Base-by-base conservation (phyloP, 371 early-diverging fungal genomes). In the Gilbertella persicaria region DNA sequence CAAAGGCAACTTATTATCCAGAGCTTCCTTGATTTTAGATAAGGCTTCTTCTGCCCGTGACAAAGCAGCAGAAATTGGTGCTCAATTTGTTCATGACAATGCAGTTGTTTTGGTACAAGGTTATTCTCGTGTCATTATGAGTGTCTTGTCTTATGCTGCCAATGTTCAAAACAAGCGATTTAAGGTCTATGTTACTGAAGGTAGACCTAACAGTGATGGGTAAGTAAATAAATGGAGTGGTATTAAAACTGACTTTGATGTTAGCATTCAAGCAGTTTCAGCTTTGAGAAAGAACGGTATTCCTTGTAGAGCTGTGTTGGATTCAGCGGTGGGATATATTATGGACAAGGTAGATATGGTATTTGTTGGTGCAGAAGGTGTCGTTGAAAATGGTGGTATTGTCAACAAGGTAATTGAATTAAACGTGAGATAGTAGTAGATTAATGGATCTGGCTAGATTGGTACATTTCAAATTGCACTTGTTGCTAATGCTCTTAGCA, bases 291-390 rank as follows among this genome's bases (percentile, higher is more conserved):
- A 76, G 59, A 74, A 82, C 23, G 91, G 92, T 48, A 90, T 98
- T 35, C 92, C 93, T 8, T 92, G 92, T 25, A 82, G 87, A 50
- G 85, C 95, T 21, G 88, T 98, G 17, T 69, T 92, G 60, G 99
- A 98, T 68, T 79, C 93, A 7, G 95, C 97, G 16, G 94, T 96
- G 3, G 97, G 93, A 28, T 94, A 91, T 70, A 82, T 93, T 51
- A 94, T 98, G 82, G 92, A 91, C 58, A 88, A 92, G 66, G 92
- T 95, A 14, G 94, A 96, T 64, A 79, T 92, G 83, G 95, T 96
- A 0, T 83, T 97, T 58, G 96, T 96, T 26, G 99, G 99, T 7
- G 99, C 97, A 12, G 99, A 98, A 73, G 99, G 93, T 30, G 95
- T 98, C 3, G 95, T 94, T 5, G 95, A 96, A 71, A 98, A 95